Evolutionary conservation across 768 basidiomycete genomes (phyloP).

Genomic region (Podaxis mareebaensis): DNA sequence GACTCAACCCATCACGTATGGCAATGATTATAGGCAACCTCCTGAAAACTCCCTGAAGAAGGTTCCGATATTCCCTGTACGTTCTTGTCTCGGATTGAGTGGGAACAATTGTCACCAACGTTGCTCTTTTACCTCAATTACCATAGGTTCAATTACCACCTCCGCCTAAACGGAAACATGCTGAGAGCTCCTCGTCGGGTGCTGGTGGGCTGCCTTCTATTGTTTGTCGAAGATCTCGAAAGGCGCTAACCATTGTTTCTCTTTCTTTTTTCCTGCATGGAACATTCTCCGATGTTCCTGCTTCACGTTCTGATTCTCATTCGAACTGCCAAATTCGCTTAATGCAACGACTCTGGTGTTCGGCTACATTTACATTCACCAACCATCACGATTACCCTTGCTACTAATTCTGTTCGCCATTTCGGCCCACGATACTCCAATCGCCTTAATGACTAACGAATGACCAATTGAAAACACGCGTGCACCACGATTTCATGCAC

Average conservation of each 20-base stretch:
- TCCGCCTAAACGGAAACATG: conserved; percentile 8
- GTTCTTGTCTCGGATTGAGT: conserved; percentile 20
- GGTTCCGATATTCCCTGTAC: conserved; percentile 69
- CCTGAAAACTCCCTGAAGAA: conserved; percentile 64
- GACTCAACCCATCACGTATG: conserved; percentile 65
- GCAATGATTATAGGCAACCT: conserved; percentile 77
- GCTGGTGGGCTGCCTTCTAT: conserved; percentile 1
- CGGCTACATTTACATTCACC: not conserved
- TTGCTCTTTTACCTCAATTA: not conserved
- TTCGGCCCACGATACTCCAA: not conserved
- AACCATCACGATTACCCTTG: not conserved
- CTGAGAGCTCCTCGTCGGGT: not conserved
- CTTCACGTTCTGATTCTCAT: not conserved
- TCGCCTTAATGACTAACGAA: conserved; percentile 3
- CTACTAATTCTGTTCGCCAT: not conserved
- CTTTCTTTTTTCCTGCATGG: not conserved
- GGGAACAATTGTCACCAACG: not conserved
- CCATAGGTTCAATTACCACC: conserved; percentile 11
- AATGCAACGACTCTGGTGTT: not conserved
- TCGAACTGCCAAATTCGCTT: not conserved
- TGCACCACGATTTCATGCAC: conserved; percentile 3
- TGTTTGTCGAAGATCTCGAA: not conserved
- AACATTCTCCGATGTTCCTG: not conserved
- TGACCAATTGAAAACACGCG: conserved; percentile 10
- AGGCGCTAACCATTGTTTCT: not conserved